A percentile compares a stretch with the other conserved stretches of the same genome.
Evolutionary conservation across 495 filamentous ascomycete genomes (phyloP).

Genomic region (Talaromyces nanjingensis): DNA sequence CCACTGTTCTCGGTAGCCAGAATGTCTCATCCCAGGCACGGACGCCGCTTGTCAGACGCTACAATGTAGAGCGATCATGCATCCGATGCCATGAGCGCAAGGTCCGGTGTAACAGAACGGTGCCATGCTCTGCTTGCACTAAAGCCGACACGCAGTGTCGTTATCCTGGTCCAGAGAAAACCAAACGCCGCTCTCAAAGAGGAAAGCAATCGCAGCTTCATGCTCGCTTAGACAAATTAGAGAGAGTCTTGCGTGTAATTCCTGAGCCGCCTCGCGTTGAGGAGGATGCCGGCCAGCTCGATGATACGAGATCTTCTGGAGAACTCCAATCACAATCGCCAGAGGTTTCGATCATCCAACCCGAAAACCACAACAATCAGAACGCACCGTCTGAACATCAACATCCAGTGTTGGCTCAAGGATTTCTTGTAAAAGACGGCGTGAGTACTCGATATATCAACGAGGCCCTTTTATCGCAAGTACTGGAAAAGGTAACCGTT

Average conservation of each 20-base stretch:
- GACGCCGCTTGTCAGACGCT: not conserved
- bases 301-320: not conserved
- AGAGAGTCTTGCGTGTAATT: slow-evolving; percentile 19
- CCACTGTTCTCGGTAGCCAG: not conserved
- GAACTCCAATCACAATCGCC: not conserved
- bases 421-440: slow-evolving; percentile 20
- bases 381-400: not conserved
- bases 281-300: slow-evolving; percentile 9
- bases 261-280: not conserved
- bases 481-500: slow-evolving; percentile 16
- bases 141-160: slow-evolving; percentile 19
- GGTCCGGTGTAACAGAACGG: slow-evolving; percentile 27
- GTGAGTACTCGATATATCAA: slow-evolving; percentile 18
- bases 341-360: not conserved
- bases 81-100: slow-evolving; percentile 31
- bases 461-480: slow-evolving; percentile 22
- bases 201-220: slow-evolving; percentile 15
- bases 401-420: slow-evolving; percentile 2
- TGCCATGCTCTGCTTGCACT: slow-evolving; percentile 24
- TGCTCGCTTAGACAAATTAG: slow-evolving; percentile 22
- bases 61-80: slow-evolving; percentile 21
- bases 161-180: slow-evolving; percentile 24
- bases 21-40: not conserved
- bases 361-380: not conserved
- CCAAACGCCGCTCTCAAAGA: slow-evolving; percentile 20